Base-by-base conservation (phyloP, 495 filamentous ascomycete species). In the Penicillium bovifimosum region DNA sequence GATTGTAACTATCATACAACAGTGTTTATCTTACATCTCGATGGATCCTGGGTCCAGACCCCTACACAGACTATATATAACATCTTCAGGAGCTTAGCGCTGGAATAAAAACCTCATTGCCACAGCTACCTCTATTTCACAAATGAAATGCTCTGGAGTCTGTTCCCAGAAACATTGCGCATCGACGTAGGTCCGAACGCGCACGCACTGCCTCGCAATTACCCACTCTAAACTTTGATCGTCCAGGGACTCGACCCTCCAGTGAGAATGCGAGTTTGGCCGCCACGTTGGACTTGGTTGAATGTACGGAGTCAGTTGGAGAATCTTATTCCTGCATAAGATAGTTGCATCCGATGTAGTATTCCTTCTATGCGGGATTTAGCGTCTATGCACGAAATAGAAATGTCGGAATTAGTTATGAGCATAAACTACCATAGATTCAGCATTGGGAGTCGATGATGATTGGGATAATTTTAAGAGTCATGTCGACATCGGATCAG, bases 61-160 rank as follows among this genome's bases (percentile, higher is more conserved):
- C 20, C 20, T 2, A 24, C 4, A 24, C 20, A 4, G 20, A 42
- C 54, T 57, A 57, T 51, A 54, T 54, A 57, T 60, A 57, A 57
- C 35, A 41, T 60, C 54, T 47, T 54, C 46, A 57, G 26, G 38
- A 40, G 38, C 17, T 24, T 57, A 56, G 54, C 49, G 48, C 50
- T 53, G 44, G 42, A 24, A 44, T 40, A 31, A 35, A 44, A 39
- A 17, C 11, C 5, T 26, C n/a, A 36, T 52, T 31, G 49, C 50
- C 50, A 53, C 44, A 17, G 27, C n/a, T 34, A 28, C 36, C 20
- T 32, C 9, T 39, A n/a, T 33, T 32, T 49, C 20, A 34, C 46
- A 40, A 11, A 35, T 35, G 32, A 18, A 38, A 38, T 18, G 47
- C 35, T 41, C 47, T n/a, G n/a, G n/a, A n/a, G n/a, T n/a, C n/a